Evolutionary conservation across 2,329 filamentous ascomycete species (phyloP).

Genomic region (Colletotrichum sp.): DNA sequence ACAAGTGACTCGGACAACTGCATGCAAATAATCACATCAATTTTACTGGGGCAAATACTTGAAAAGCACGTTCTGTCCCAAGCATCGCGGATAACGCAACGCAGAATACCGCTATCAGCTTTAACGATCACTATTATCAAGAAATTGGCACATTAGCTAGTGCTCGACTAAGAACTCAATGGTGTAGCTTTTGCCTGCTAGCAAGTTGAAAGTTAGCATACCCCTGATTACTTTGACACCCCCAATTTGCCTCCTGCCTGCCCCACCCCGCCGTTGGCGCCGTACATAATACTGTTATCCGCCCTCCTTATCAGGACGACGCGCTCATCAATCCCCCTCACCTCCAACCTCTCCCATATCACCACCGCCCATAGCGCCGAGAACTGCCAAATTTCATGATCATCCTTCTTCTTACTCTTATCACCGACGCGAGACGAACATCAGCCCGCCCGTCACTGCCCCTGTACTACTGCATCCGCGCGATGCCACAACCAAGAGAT

Average conservation of each 20-base stretch:
- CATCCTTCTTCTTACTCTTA: background rate
- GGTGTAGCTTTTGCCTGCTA: background rate
- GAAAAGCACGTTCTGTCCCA: background rate
- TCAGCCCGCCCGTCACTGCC: background rate
- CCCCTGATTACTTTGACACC: background rate
- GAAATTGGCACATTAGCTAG: background rate
- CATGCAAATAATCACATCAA: background rate
- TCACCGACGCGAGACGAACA: background rate
- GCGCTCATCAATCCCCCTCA: background rate
- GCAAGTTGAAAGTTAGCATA: background rate
- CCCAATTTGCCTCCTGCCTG: background rate
- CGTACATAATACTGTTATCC: background rate
- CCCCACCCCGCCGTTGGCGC: conserved; percentile 24
- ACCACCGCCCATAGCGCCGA: background rate
- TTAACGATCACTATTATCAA: background rate
- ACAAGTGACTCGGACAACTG: background rate
- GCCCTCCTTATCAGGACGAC: background rate
- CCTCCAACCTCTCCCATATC: background rate
- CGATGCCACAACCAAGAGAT: background rate
- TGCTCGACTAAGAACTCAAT: background rate
- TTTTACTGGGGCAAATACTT: background rate
- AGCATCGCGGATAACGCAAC: background rate
- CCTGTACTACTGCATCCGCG: background rate
- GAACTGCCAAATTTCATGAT: background rate
- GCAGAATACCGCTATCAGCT: background rate